Evolutionary conservation across 129 eudicot genomes (phyloP), one percentile per base, ranked within the genome.

Genomic region (Dittrichia graveolens): DNA sequence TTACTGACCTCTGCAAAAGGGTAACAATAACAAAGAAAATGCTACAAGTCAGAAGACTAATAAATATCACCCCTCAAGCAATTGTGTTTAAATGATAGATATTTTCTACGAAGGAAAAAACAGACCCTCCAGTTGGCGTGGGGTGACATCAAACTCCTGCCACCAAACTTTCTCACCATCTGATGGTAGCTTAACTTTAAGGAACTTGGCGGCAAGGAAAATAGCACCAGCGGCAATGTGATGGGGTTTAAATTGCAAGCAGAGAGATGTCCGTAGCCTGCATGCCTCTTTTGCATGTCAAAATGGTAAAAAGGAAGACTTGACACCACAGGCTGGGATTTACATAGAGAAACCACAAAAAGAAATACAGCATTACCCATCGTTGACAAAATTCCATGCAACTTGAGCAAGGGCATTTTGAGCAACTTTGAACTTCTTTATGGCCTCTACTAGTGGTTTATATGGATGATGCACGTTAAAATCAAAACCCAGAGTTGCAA

Each of bases 211-310:
- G 77, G 99, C 99, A 69, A 94, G 91, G 61, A 94, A 94, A 56
- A 94, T 94, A 55, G 99, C 99, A 71, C 99, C 99, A 10, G 97
- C 99, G 50, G 99, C 97, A 59, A 90, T 90, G 84, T 94, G 97
- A 67, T 90, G 99, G 56, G 99, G 93, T 92, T 85, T 90, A 88
- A 90, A 94, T 62, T 94, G 99, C 93, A 94, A 84, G 96, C 99
- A 90, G 8, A 94, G 84, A 47, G 99, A 94, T 48, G 99, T 94
- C 84, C 99, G 91, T 72, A 94, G 97, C 99, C 99, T 94, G 96
- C 99, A 90, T 79, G 86, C 88, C 85, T 75, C 95, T 80, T 85
- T 83, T 84, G 80, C 81, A 65, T 79, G 93, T 90, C 97, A 90
- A 90, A 81, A 72, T 59, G 82, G 76, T 61, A 59, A 77, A 56